Conservation (phyloP, 2,329 filamentous ascomycete genomes). For the Phoma herbarum region DNA sequence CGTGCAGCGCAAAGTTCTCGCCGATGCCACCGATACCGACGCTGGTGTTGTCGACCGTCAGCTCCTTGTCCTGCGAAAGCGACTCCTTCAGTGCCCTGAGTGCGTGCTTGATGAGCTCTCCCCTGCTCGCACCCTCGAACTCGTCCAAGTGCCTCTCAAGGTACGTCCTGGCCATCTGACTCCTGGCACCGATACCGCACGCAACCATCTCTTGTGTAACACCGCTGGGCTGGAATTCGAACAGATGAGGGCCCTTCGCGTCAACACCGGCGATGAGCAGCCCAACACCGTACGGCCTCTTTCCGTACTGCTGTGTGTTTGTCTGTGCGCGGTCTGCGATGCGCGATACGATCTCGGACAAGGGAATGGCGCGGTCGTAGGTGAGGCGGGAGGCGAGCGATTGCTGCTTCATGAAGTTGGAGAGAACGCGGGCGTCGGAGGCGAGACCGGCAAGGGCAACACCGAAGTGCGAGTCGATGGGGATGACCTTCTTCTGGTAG, state of each 20-base stretch:
- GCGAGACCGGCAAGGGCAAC: slow-evolving; percentile 96
- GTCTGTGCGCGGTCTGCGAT: slow-evolving; percentile 97
- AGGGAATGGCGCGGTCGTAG: slow-evolving; percentile 90
- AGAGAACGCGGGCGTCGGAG: slow-evolving; percentile 96
- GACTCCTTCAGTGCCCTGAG: slow-evolving; percentile 93
- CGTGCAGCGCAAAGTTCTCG: slow-evolving; percentile 89
- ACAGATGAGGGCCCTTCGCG: slow-evolving; percentile 91
- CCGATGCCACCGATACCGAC: slow-evolving; percentile 81
- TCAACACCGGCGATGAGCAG: slow-evolving; percentile 93
- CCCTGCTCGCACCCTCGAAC: slow-evolving; percentile 78
- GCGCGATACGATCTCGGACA: slow-evolving; percentile 87
- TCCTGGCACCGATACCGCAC: slow-evolving; percentile 93
- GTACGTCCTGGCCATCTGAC: slow-evolving; percentile 98
- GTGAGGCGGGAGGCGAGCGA: slow-evolving; percentile 94
- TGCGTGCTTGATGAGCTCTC: slow-evolving; percentile 91
- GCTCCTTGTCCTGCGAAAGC: slow-evolving; percentile 94
- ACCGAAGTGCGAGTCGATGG: slow-evolving; percentile 93
- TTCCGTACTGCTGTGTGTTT: slow-evolving; percentile 98
- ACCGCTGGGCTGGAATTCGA: slow-evolving; percentile 96
- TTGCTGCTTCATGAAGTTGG: slow-evolving; percentile 99
- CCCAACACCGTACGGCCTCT: slow-evolving; percentile 94
- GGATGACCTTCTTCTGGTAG: slow-evolving; percentile 99
- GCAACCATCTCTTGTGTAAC: slow-evolving; percentile 98
- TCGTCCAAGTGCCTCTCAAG: slow-evolving; percentile 89
- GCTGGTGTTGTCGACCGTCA: slow-evolving; percentile 96